Percentiles rank a stretch among this genome's conserved stretches.
phyloP scores from a whole-genome alignment of 2,329 filamentous ascomycete genomes.

The Colletotrichum sp. region DNA sequence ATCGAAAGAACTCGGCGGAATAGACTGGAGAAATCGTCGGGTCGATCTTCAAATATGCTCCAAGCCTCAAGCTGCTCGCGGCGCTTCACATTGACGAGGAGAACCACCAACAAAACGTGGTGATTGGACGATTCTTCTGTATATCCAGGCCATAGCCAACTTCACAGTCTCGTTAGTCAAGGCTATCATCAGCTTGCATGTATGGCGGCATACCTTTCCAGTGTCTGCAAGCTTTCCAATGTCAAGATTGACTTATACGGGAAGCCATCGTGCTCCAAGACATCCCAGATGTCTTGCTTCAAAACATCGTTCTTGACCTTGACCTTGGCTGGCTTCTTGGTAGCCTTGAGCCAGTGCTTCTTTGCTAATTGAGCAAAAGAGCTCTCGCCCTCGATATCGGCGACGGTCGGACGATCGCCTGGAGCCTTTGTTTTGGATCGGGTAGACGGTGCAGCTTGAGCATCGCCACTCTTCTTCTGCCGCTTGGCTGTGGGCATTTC shows the following conservation, averaged over 20 bases:
- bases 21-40: constrained; percentile 83
- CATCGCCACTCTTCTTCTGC: constrained; percentile 57
- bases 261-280: constrained; percentile 82
- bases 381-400: constrained; percentile 73
- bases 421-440: constrained; percentile 43
- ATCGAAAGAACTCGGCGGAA: constrained; percentile 91
- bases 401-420: constrained; percentile 65
- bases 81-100: constrained; percentile 88
- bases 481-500: constrained; percentile 65
- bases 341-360: constrained; percentile 80
- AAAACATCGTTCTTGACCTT: constrained; percentile 85
- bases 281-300: constrained; percentile 88
- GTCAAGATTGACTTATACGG: constrained; percentile 77
- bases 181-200: neutral
- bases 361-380: constrained; percentile 79
- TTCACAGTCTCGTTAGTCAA: constrained; percentile 38
- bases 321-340: constrained; percentile 61
- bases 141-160: constrained; percentile 95
- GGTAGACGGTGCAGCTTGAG: constrained; percentile 32
- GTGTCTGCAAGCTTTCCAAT: constrained; percentile 86
- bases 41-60: constrained; percentile 81
- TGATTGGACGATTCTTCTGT: constrained; percentile 87
- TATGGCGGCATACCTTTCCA: constrained; percentile 70
- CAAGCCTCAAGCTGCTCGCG: constrained; percentile 87
- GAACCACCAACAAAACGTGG: constrained; percentile 84